Evolutionary conservation across 129 eudicot species (phyloP).

Genomic region (Deinandra increscens): DNA sequence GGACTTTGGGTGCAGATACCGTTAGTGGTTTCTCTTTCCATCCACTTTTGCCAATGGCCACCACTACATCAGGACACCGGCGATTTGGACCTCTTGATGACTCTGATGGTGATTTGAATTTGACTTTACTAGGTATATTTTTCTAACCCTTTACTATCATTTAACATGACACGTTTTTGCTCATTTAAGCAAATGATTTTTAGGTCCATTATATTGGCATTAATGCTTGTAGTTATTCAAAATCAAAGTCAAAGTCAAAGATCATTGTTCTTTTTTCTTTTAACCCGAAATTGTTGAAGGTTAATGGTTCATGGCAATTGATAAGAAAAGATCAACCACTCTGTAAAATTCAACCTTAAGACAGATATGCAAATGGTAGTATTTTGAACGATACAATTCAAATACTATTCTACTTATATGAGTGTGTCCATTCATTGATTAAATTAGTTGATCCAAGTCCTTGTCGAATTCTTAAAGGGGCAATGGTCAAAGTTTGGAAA

Average conservation of each 20-base stretch:
- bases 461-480: not conserved
- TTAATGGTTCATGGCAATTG: not conserved
- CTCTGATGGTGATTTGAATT: constrained; percentile 39
- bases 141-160: not conserved
- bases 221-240: not conserved
- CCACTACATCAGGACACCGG: constrained; percentile 89
- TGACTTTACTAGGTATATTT: constrained; percentile 37
- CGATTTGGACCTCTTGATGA: constrained; percentile 67
- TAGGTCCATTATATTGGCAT: not conserved
- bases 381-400: not conserved
- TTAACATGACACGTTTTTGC: not conserved
- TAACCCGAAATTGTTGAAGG: not conserved
- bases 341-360: constrained; percentile 10
- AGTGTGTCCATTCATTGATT: not conserved
- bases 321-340: not conserved
- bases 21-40: constrained; percentile 88
- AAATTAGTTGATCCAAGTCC: not conserved
- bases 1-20: constrained; percentile 51
- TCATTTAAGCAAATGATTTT: not conserved
- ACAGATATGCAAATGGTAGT: not conserved
- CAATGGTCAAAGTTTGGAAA: not conserved
- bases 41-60: constrained; percentile 93
- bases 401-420: not conserved
- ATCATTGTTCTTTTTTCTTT: not conserved
- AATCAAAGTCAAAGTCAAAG: too few relatives aligned